A percentile compares a stretch with the other conserved stretches of the same genome.
phyloP scores from a whole-genome alignment of 148 eudicot species.

The Cornus controversa region DNA sequence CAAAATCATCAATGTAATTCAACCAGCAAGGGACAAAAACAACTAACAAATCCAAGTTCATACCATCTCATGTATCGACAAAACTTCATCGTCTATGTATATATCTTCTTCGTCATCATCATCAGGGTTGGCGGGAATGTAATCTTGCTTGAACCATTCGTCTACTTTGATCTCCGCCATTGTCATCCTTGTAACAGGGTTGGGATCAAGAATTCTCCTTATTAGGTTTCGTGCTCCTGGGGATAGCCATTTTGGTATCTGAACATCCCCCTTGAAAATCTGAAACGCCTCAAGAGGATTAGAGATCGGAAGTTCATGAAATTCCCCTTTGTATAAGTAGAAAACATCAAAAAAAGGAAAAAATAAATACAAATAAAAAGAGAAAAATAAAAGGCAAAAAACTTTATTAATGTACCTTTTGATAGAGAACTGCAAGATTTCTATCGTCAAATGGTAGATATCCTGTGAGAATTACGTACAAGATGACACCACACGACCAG shows the following conservation, averaged over 20 bases:
- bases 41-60: neutral
- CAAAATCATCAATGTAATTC: neutral
- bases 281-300: neutral
- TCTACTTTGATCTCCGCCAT: conserved; percentile 70
- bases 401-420: conserved; percentile 50
- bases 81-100: conserved; percentile 54
- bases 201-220: conserved; percentile 85
- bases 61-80: conserved; percentile 51
- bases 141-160: conserved; percentile 76
- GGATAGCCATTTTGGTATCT: conserved; percentile 86
- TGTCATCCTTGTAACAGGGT: conserved; percentile 67
- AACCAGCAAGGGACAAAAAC: no score
- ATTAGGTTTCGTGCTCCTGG: conserved; percentile 69
- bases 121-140: conserved; percentile 44
- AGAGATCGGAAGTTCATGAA: neutral
- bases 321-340: no score
- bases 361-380: no score
- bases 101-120: conserved; percentile 47
- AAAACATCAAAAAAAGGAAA: no score
- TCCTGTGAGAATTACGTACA: conserved; percentile 83
- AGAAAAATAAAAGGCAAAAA: no score
- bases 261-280: conserved; percentile 65
- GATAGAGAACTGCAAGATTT: conserved; percentile 88
- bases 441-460: conserved; percentile 91
- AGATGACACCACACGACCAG: conserved; percentile 95